A percentile compares a stretch with the other conserved stretches of the same genome.
These are phyloP conservation scores for Verticillium longisporum DNA, from an alignment of 2,329 filamentous ascomycete genomes.

Conservation along the genomic window DNA sequence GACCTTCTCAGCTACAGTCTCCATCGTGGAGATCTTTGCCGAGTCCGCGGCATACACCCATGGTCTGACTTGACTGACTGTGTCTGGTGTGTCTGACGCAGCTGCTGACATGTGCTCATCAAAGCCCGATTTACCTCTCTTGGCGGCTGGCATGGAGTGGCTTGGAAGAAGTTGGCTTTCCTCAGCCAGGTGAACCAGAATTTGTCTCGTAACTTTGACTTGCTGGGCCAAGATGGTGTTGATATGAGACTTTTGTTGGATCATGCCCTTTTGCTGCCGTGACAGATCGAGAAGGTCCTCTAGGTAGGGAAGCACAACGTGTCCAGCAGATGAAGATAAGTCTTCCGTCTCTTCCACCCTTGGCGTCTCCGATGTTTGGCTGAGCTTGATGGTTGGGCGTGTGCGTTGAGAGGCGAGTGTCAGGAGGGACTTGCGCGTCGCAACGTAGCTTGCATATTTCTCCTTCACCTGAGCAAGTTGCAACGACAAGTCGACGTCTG, in stretches of 20 bases:
- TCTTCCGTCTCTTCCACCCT: not conserved
- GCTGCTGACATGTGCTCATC: conserved; percentile 32
- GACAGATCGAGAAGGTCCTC: conserved; percentile 44
- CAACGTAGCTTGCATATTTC: conserved; percentile 48
- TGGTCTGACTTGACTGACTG: conserved; percentile 38
- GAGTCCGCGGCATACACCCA: conserved; percentile 57
- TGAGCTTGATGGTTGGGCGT: conserved; percentile 17
- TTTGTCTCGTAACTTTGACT: conserved; percentile 40
- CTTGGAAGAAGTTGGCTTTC: conserved; percentile 55
- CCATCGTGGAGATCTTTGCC: conserved; percentile 51
- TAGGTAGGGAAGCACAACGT: conserved; percentile 51
- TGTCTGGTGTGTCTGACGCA: conserved; percentile 27
- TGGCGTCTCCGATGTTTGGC: conserved; percentile 5
- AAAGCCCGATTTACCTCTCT: conserved; percentile 30
- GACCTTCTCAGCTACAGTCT: conserved; percentile 51
- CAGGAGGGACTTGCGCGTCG: conserved; percentile 41
- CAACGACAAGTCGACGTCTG: conserved; percentile 24
- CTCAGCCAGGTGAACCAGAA: conserved; percentile 47
- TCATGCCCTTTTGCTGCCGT: conserved; percentile 48
- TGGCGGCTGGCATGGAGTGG: conserved; percentile 34
- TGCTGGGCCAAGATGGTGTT: conserved; percentile 42
- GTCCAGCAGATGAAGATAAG: conserved; percentile 18
- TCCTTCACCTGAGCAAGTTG: conserved; percentile 40
- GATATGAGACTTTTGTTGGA: conserved; percentile 53
- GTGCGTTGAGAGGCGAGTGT: conserved; percentile 25